These are phyloP conservation scores for Leccinum imitatum DNA, from an alignment of 768 basidiomycete genomes.

Conservation along the genomic window DNA sequence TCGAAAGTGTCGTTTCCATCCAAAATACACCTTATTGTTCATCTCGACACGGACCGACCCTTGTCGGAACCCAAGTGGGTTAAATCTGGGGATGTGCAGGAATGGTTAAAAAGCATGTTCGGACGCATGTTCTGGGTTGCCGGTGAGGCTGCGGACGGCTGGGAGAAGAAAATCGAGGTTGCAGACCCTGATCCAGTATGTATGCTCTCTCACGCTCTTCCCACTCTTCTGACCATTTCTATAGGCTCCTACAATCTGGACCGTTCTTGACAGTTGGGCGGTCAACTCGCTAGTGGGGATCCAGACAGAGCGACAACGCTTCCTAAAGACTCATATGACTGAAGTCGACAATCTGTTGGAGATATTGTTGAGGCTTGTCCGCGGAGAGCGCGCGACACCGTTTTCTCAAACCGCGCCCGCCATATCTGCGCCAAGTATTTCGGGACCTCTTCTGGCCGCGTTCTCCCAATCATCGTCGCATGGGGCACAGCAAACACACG, in stretches of 20 bases:
- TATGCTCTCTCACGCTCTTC: conserved; percentile 15
- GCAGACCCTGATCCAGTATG: conserved; percentile 93
- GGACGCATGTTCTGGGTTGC: conserved; percentile 86
- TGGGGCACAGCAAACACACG: conserved; percentile 88
- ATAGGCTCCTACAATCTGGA: conserved; percentile 90
- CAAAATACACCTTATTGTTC: conserved; percentile 63
- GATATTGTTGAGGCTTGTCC: conserved; percentile 87
- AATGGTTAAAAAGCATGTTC: conserved; percentile 89
- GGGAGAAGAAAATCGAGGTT: conserved; percentile 92
- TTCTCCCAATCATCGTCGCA: conserved; percentile 76
- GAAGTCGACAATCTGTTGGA: conserved; percentile 89
- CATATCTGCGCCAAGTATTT: conserved; percentile 60
- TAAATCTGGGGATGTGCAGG: conserved; percentile 89
- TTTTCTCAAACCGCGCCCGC: conserved; percentile 63
- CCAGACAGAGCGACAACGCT: conserved; percentile 76
- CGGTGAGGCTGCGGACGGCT: conserved; percentile 81
- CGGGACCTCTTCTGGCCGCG: conserved; percentile 70
- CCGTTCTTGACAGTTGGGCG: conserved; percentile 88
- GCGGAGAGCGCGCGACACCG: conserved; percentile 79
- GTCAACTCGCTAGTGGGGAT: conserved; percentile 77
- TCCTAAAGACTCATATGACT: conserved; percentile 84
- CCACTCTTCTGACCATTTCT: conserved; percentile 4
- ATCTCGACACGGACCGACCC: conserved; percentile 86
- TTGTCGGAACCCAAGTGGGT: conserved; percentile 97
- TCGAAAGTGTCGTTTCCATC: conserved; percentile 51